Evolutionary conservation across 2,329 filamentous ascomycete species (phyloP).

Genomic region (Raffaelea albimanens): DNA sequence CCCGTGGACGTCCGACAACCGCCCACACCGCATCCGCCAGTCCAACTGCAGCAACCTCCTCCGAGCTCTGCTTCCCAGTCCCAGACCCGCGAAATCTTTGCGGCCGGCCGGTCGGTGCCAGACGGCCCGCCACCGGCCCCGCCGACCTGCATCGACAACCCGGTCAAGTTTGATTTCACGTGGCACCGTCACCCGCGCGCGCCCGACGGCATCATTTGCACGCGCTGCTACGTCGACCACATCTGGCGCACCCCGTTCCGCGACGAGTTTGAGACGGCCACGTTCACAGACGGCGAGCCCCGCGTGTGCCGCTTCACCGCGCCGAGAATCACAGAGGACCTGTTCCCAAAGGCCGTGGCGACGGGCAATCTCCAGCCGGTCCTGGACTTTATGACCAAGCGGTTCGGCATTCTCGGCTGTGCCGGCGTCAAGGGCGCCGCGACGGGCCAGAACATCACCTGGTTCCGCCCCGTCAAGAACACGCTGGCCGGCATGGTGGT

Average conservation of each 20-base stretch:
- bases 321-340: slow-evolving; percentile 22
- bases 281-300: slow-evolving; percentile 7
- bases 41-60: not conserved
- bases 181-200: slow-evolving; percentile 27
- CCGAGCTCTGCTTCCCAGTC: not conserved
- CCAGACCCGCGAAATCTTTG: no score
- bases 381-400: slow-evolving; percentile 19
- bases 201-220: slow-evolving; percentile 28
- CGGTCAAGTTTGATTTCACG: slow-evolving; percentile 20
- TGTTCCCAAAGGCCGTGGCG: slow-evolving; percentile 23
- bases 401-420: slow-evolving; percentile 19
- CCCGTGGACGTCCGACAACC: no score
- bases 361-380: slow-evolving; percentile 17
- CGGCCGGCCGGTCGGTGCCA: not conserved
- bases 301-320: slow-evolving; percentile 21
- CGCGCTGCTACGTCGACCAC: slow-evolving; percentile 29
- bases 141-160: slow-evolving; percentile 18
- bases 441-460: slow-evolving; percentile 19
- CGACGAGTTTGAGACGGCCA: slow-evolving; percentile 17
- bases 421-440: slow-evolving; percentile 15
- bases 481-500: slow-evolving; percentile 23
- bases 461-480: slow-evolving; percentile 19
- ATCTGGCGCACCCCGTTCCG: slow-evolving; percentile 22
- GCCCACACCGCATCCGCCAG: no score
- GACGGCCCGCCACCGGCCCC: not conserved